Percentiles rank a stretch among this genome's conserved stretches.
Conservation (phyloP, 305 asterid genomes). For the Striga hermonthica region DNA sequence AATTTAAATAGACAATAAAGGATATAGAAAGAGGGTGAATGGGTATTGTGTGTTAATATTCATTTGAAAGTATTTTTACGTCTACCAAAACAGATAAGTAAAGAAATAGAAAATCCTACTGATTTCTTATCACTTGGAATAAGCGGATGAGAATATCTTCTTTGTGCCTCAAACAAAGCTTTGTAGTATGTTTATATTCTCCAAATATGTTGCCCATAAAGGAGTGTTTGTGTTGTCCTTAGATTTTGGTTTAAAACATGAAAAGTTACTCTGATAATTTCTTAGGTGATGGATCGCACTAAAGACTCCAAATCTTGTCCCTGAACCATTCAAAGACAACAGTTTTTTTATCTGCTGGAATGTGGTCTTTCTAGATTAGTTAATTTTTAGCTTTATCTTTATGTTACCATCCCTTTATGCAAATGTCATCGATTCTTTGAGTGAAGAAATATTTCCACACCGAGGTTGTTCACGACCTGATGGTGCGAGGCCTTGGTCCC, state of each 20-base stretch:
- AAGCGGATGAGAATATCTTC: background rate
- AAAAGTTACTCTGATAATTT: background rate
- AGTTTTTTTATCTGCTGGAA: background rate
- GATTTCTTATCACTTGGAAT: background rate
- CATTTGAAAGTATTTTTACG: background rate
- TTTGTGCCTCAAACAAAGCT: background rate
- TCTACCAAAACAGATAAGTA: background rate
- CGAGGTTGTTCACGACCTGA: conserved; percentile 3
- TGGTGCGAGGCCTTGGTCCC: background rate
- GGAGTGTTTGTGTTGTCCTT: background rate
- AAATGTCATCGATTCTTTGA: background rate
- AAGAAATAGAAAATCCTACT: background rate
- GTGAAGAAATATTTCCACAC: background rate
- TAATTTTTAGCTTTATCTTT: background rate
- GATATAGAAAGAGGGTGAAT: background rate
- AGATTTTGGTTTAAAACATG: background rate
- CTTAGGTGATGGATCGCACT: background rate
- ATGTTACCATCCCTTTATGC: background rate
- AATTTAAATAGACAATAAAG: too few relatives aligned
- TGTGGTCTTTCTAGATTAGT: background rate
- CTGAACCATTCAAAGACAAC: background rate
- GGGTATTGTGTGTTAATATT: background rate
- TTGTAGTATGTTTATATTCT: background rate
- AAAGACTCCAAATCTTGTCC: background rate
- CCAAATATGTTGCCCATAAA: background rate